These are phyloP conservation scores for Boletus rubescentipes DNA, from an alignment of 768 basidiomycete genomes.

Conservation along the genomic window DNA sequence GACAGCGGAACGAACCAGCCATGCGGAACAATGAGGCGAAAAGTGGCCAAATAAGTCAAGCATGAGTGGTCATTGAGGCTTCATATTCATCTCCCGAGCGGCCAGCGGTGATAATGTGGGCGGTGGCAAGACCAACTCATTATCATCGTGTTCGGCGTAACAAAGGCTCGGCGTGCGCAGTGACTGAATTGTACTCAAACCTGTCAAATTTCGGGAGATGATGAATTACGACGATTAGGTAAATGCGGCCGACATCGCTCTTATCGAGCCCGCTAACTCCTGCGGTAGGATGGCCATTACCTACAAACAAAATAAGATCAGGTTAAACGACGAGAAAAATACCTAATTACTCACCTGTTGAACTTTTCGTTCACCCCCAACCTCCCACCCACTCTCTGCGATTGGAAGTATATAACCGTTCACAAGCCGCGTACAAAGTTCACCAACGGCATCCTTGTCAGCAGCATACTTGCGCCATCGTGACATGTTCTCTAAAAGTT, in stretches of 20 bases:
- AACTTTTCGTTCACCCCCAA: constrained; percentile 70
- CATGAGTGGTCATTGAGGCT: constrained; percentile 55
- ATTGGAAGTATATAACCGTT: constrained; percentile 60
- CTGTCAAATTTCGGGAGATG: not conserved
- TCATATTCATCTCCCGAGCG: constrained; percentile 47
- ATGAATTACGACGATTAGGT: constrained; percentile 15
- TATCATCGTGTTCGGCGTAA: constrained; percentile 34
- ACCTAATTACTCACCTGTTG: constrained; percentile 47
- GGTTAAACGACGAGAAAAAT: not conserved
- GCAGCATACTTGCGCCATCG: constrained; percentile 75
- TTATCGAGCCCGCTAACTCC: constrained; percentile 26
- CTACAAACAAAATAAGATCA: constrained; percentile 19
- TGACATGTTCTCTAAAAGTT: constrained; percentile 71
- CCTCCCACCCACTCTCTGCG: constrained; percentile 81
- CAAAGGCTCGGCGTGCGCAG: constrained; percentile 22
- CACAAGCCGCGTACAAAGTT: constrained; percentile 55
- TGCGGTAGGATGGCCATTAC: constrained; percentile 20
- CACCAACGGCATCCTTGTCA: constrained; percentile 55
- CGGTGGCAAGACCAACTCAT: constrained; percentile 31
- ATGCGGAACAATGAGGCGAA: constrained; percentile 6
- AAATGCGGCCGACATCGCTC: constrained; percentile 11
- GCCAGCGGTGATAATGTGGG: constrained; percentile 41
- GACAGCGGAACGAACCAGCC: constrained; percentile 75
- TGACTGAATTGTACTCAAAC: not conserved
- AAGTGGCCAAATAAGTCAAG: constrained; percentile 2